Base-by-base conservation (phyloP, 2,329 filamentous ascomycete genomes). In the Ophiostoma sp. region DNA sequence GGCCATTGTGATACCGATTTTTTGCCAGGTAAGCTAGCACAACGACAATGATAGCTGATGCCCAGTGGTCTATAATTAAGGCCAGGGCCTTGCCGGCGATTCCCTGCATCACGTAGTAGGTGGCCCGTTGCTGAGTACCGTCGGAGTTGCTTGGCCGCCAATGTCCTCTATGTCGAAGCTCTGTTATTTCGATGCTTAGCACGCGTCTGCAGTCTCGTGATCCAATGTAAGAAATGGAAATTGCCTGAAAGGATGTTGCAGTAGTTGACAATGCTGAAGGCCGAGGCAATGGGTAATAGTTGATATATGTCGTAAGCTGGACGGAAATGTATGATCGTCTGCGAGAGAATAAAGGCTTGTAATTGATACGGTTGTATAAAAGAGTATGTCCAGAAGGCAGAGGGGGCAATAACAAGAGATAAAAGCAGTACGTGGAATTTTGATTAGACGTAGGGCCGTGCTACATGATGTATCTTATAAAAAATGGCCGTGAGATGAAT, bases 1-100 rank as follows among this genome's bases (percentile, higher is more conserved):
- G 78, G 5, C 89, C 88, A 73, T 81, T 79, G 66, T 83, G 77
- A 72, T 82, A 83, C 64, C 79, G 80, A 71, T 85, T 85, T 66
- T 76, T 78, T n/a, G 78, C 73, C 11, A 85, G 76, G 75, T 81
- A 83, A 47, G 76, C 76, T 55, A 76, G 67, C 1, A 80, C 14
- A 18, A 76, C 65, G 38, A 77, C 71, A 52, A 76, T 66, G 16
- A 77, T 67, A 38, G 81, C 75, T 4, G 76, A 71, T 8, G 78
- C 75, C 83, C 82, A 85, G 74, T 84, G 78, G 65, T 77, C 75
- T 68, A 75, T 72, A 62, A 82, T 58, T 7, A 78, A 71, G 44
- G 76, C 73, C 62, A 80, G 65, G 67, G 81, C 66, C 18, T 76
- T 72, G 67, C 78, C 77, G 45, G 75, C 76, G 60, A 79, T 72